Percentiles rank a stretch among this genome's conserved stretches.
These are phyloP conservation scores for Capsella bursapastoris DNA, from an alignment of 345 rosid genomes.

Conservation along the genomic window DNA sequence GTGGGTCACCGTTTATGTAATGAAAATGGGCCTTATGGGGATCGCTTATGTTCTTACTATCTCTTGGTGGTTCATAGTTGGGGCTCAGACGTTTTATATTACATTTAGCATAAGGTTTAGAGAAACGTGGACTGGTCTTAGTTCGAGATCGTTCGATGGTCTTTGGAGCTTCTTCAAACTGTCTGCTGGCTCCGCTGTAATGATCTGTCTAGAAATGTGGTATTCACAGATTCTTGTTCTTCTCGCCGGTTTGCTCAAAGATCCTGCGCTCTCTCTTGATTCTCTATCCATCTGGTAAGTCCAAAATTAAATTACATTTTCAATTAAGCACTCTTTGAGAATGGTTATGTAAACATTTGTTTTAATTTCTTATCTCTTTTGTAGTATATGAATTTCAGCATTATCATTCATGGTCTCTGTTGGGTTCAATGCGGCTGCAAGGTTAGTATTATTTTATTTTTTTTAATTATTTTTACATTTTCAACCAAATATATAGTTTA, in stretches of 20 bases:
- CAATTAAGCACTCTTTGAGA: too few species aligned
- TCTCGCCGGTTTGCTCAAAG: slow-evolving; percentile 72
- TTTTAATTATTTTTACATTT: too few species aligned
- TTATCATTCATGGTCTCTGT: slow-evolving; percentile 71
- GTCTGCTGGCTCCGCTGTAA: slow-evolving; percentile 80
- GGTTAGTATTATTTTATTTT: slow-evolving; percentile 45
- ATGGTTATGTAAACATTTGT: too few species aligned
- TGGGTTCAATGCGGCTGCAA: slow-evolving; percentile 91
- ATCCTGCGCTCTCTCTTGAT: slow-evolving; percentile 72
- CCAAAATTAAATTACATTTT: neutral
- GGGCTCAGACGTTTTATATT: slow-evolving; percentile 61
- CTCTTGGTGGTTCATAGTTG: slow-evolving; percentile 85
- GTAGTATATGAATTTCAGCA: slow-evolving; percentile 64
- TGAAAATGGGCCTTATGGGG: slow-evolving; percentile 63
- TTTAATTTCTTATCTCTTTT: too few species aligned
- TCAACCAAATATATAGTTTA: too few species aligned
- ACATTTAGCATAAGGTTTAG: slow-evolving; percentile 50
- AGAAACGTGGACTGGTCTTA: slow-evolving; percentile 74
- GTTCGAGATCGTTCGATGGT: slow-evolving; percentile 64
- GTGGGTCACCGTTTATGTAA: slow-evolving; percentile 54
- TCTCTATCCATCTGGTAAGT: slow-evolving; percentile 78
- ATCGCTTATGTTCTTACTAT: slow-evolving; percentile 70
- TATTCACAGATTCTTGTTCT: slow-evolving; percentile 74
- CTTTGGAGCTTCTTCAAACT: slow-evolving; percentile 71
- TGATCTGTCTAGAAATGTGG: slow-evolving; percentile 94